A percentile compares a stretch with the other conserved stretches of the same genome.
phyloP scores from a whole-genome alignment of 257 asterid species.

The Marsdenia floribunda region DNA sequence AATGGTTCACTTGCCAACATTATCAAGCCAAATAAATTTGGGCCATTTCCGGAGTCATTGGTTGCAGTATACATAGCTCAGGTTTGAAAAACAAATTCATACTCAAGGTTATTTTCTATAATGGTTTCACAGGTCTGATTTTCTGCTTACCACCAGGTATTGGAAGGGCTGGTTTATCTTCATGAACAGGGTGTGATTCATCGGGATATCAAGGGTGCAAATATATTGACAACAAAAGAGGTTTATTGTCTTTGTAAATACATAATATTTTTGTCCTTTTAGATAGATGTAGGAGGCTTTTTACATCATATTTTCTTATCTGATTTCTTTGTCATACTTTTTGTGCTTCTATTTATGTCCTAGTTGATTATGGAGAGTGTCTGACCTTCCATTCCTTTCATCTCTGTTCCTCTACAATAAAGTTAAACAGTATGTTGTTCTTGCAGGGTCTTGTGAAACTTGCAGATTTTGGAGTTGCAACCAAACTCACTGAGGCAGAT shows the following conservation, averaged over 20 bases:
- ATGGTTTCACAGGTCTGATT: conserved; percentile 18
- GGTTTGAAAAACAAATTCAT: conserved; percentile 43
- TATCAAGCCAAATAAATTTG: conserved; percentile 95
- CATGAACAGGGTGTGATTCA: conserved; percentile 99
- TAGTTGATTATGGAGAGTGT: not conserved
- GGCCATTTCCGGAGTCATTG: conserved; percentile 98
- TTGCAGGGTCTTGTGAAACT: conserved; percentile 99
- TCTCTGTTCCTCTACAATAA: not conserved
- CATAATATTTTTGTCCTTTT: not conserved
- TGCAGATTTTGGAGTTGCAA: conserved; percentile 99
- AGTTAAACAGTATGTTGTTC: conserved; percentile 26
- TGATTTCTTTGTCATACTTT: not conserved
- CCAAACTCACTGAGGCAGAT: conserved; percentile 92
- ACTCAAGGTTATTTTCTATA: conserved; percentile 14
- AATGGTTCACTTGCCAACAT: conserved; percentile 98
- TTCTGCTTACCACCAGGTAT: conserved; percentile 44
- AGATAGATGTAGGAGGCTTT: not conserved
- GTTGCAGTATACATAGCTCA: conserved; percentile 95
- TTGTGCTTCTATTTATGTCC: conserved; percentile 3
- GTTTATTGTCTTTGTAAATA: conserved; percentile 27
- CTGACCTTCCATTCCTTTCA: not conserved
- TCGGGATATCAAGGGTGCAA: conserved; percentile 99
- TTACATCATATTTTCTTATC: conserved; percentile 1
- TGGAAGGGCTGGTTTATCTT: conserved; percentile 96
- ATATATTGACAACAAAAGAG: conserved; percentile 96